Conservation (phyloP, 202 grass and related monocot species). For the Brachypodium distachyon region DNA sequence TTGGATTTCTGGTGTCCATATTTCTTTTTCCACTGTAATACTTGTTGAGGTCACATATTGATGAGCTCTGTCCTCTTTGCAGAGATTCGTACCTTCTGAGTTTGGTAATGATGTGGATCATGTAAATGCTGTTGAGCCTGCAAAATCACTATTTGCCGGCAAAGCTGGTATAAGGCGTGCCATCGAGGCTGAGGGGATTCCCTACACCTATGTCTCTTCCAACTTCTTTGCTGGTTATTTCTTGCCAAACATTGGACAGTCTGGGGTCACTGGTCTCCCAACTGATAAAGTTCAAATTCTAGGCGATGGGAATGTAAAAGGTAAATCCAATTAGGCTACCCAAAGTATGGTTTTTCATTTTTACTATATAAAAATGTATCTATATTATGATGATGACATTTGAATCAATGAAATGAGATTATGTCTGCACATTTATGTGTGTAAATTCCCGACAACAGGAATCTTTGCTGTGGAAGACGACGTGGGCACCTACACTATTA, state of each 20-base stretch:
- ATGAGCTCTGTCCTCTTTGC: background rate
- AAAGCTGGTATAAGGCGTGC: conserved; percentile 36
- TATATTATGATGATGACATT: background rate
- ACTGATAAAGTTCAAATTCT: conserved; percentile 48
- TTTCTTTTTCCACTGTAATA: too few species aligned
- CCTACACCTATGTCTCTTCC: conserved; percentile 46
- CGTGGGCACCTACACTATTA: conserved; percentile 42
- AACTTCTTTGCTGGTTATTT: conserved; percentile 48
- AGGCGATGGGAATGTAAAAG: conserved; percentile 67
- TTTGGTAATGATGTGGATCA: conserved; percentile 52
- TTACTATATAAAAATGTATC: background rate
- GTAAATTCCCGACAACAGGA: conserved; percentile 4
- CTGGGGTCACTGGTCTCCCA: conserved; percentile 16
- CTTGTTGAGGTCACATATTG: background rate
- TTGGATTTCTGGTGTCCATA: background rate
- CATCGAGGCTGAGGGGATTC: conserved; percentile 35
- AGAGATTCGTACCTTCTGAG: conserved; percentile 67
- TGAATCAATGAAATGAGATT: background rate
- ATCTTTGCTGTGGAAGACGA: conserved; percentile 49
- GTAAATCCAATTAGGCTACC: conserved; percentile 15
- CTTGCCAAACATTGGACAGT: conserved; percentile 31
- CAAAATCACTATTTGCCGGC: conserved; percentile 12
- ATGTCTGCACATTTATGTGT: background rate
- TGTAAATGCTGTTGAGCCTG: conserved; percentile 36
- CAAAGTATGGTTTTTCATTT: background rate